Base-by-base conservation (phyloP, 1,139 yeast genomes). In the Nakaseomyces uthaithaninus region DNA sequence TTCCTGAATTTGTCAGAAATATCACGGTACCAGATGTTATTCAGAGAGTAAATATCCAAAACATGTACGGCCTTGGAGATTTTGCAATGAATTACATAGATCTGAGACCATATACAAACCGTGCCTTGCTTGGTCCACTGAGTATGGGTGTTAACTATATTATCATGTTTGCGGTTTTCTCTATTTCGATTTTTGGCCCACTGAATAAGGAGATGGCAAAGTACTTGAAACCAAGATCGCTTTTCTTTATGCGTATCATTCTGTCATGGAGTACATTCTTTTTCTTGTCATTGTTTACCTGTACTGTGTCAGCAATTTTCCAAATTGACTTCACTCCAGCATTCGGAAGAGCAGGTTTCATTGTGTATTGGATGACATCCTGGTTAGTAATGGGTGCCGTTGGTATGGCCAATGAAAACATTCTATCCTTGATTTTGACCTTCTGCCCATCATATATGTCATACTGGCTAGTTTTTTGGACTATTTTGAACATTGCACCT, bases 71-170 rank as follows among this genome's bases (percentile, higher is more conserved):
- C 4, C 41, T 42, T 8, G 36, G 42, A 11, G 38, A 34, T 12
- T 34, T 45, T 22, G 17, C 26, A 4, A 69, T 77, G 47, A 36
- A 50, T 3, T 62, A 53, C 38, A 44, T 53, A 8, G 89, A 81
- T 57, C 59, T 67, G 39, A 66, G 70, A 19, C 83, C 85, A 1
- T 68, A 63, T 44, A 60, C 62, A 2, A 66, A 75, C 48, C 64
- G 74, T 2, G 75, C 72, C 3, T 55, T 78, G 18, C 51, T 70
- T 16, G 86, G 85, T 1, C 85, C 89, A 2, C 60, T 76, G 4
- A 85, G 80, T 57, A 79, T 83, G 48, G 94, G 94, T 38, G 67
- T 81, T 43, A 81, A 85, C 59, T 84, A 76, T 60, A 67, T 80
- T 57, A 72, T 85, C 49, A 77, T 85, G 59, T 62, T 83, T 42